A percentile compares a stretch with the other conserved stretches of the same genome.
phyloP scores from a whole-genome alignment of 805 yeast genomes.

The Candida silvatica region DNA sequence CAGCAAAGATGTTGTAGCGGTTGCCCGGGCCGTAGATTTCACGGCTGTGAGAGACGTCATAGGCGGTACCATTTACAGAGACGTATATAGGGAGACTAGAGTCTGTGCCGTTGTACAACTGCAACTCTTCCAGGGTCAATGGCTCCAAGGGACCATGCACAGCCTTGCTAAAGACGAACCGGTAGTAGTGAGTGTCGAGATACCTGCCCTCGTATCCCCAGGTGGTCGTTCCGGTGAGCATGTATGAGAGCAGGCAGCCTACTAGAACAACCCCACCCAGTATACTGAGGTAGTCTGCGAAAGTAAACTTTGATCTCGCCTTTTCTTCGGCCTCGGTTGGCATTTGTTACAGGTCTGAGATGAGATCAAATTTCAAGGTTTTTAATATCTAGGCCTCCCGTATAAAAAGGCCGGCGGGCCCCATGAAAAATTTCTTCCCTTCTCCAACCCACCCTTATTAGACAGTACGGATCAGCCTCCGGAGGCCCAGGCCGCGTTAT shows the following conservation, averaged over 20 bases:
- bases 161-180: conserved; percentile 11
- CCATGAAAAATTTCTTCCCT: conserved; percentile 5
- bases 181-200: conserved; percentile 32
- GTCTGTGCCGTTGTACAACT: conserved; percentile 43
- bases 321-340: neutral
- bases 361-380: neutral
- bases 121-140: conserved; percentile 37
- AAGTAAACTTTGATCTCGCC: conserved; percentile 13
- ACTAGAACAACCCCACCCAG: conserved; percentile 37
- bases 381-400: neutral
- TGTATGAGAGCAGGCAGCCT: conserved; percentile 43
- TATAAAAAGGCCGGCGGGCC: no score
- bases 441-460: conserved; percentile 24
- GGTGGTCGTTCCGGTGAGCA: conserved; percentile 45
- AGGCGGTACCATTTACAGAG: conserved; percentile 52
- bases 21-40: conserved; percentile 49
- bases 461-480: conserved; percentile 23
- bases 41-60: conserved; percentile 47
- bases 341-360: neutral
- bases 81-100: conserved; percentile 43
- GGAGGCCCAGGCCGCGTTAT: conserved; percentile 1
- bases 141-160: conserved; percentile 12
- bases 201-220: conserved; percentile 57
- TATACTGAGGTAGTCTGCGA: conserved; percentile 35
- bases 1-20: conserved; percentile 45